phyloP scores from a whole-genome alignment of 768 basidiomycete species.

The Macrolepiota albuminosa region DNA sequence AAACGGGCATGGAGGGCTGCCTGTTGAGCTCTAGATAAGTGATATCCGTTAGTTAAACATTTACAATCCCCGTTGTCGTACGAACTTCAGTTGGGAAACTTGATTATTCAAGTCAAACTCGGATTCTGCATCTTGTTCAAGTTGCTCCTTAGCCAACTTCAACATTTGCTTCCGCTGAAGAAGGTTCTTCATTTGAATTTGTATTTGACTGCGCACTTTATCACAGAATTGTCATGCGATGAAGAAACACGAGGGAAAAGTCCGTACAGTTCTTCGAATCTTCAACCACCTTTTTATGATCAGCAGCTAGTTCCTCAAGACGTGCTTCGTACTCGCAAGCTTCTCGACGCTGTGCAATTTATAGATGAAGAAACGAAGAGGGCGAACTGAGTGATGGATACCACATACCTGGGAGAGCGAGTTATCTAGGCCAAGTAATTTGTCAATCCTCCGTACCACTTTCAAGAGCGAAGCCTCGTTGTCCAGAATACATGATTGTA shows the following conservation, averaged over 20 bases:
- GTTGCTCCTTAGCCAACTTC: conserved; percentile 34
- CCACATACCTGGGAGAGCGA: conserved; percentile 37
- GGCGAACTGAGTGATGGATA: neutral
- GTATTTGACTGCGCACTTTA: conserved; percentile 28
- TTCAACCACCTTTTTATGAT: conserved; percentile 37
- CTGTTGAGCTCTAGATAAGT: conserved; percentile 39
- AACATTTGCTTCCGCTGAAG: conserved; percentile 43
- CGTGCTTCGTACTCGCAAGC: conserved; percentile 58
- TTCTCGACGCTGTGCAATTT: conserved; percentile 51
- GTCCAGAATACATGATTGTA: conserved; percentile 50
- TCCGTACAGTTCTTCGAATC: conserved; percentile 43
- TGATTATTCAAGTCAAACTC: conserved; percentile 25
- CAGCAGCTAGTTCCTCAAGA: conserved; percentile 44
- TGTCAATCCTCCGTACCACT: conserved; percentile 43
- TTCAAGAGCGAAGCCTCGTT: conserved; percentile 44
- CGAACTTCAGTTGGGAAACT: conserved; percentile 35
- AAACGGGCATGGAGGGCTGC: conserved; percentile 44
- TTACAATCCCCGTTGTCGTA: neutral
- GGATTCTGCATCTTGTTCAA: conserved; percentile 24
- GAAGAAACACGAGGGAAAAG: neutral
- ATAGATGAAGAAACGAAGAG: conserved; percentile 10
- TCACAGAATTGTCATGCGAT: conserved; percentile 1
- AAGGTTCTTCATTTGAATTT: conserved; percentile 31
- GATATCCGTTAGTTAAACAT: conserved; percentile 10
- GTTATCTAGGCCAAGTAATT: conserved; percentile 37